Evolutionary conservation across 148 eudicot species (phyloP).

Genomic region (Tetragonia tetragonoides): DNA sequence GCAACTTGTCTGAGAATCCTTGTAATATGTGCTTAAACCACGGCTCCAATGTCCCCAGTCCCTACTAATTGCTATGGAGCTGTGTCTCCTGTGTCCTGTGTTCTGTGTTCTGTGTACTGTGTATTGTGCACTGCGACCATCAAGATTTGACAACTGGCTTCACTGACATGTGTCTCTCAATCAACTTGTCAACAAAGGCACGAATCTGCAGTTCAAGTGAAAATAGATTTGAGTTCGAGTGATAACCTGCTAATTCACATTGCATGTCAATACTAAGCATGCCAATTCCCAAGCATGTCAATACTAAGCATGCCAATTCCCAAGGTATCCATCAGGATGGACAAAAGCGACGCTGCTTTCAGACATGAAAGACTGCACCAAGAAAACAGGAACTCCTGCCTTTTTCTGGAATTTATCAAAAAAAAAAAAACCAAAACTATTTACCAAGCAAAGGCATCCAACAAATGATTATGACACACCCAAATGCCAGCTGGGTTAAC

Average conservation of each 20-base stretch:
- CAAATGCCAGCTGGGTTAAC: background rate
- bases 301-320: background rate
- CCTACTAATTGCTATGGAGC: slow-evolving; percentile 4
- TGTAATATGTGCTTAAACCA: slow-evolving; percentile 1
- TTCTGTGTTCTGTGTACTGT: background rate
- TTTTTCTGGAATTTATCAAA: background rate
- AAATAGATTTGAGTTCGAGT: background rate
- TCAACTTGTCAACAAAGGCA: slow-evolving; percentile 89
- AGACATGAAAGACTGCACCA: too few relatives aligned
- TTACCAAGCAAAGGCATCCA: background rate
- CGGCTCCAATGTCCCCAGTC: slow-evolving; percentile 17
- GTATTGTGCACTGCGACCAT: slow-evolving; percentile 15
- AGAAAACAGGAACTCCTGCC: too few relatives aligned
- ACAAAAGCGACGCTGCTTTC: too few relatives aligned
- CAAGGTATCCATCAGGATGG: background rate
- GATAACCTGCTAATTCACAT: background rate
- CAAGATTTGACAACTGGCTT: slow-evolving; percentile 54
- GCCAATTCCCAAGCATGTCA: background rate
- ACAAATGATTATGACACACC: background rate
- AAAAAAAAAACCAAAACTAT: background rate
- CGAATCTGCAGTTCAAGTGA: slow-evolving; percentile 59
- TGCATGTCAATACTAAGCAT: background rate
- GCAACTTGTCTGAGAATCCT: slow-evolving; percentile 4
- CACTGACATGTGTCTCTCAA: slow-evolving; percentile 74
- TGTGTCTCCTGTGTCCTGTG: slow-evolving; percentile 7